A percentile compares a stretch with the other conserved stretches of the same genome.
Evolutionary conservation across 768 basidiomycete species (phyloP).

Genomic region (Cytidiella melzeri): DNA sequence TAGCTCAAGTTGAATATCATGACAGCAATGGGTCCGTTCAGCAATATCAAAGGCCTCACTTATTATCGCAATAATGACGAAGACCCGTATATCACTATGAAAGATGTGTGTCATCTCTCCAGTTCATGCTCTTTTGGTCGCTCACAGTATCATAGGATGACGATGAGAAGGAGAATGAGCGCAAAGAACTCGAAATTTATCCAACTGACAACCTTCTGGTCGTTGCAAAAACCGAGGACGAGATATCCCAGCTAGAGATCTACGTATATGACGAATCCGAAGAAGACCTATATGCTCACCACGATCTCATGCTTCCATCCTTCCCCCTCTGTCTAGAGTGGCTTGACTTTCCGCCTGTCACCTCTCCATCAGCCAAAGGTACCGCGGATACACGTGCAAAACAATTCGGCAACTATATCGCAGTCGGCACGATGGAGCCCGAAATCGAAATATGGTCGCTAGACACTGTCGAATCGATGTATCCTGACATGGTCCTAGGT

Average conservation of each 20-base stretch:
- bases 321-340: constrained; percentile 99
- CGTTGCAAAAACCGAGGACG: constrained; percentile 92
- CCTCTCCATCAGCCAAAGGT: constrained; percentile 34
- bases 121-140: constrained; percentile 2
- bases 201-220: constrained; percentile 92
- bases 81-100: constrained; percentile 94
- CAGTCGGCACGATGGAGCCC: constrained; percentile 94
- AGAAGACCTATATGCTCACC: constrained; percentile 93
- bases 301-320: constrained; percentile 95
- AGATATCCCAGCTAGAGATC: constrained; percentile 91
- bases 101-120: constrained; percentile 62
- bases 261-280: constrained; percentile 92
- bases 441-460: constrained; percentile 99
- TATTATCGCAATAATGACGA: constrained; percentile 90
- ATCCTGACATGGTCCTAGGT: constrained; percentile 88
- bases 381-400: constrained; percentile 24
- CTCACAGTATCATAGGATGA: constrained; percentile 21
- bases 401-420: constrained; percentile 80
- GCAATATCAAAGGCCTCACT: constrained; percentile 90
- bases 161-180: constrained; percentile 78
- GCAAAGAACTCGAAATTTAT: constrained; percentile 81
- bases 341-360: constrained; percentile 85
- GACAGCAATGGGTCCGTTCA: constrained; percentile 74
- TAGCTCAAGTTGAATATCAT: background rate
- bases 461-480: constrained; percentile 89